phyloP scores from a whole-genome alignment of 805 yeast genomes.

The Candida sphagnicola region DNA sequence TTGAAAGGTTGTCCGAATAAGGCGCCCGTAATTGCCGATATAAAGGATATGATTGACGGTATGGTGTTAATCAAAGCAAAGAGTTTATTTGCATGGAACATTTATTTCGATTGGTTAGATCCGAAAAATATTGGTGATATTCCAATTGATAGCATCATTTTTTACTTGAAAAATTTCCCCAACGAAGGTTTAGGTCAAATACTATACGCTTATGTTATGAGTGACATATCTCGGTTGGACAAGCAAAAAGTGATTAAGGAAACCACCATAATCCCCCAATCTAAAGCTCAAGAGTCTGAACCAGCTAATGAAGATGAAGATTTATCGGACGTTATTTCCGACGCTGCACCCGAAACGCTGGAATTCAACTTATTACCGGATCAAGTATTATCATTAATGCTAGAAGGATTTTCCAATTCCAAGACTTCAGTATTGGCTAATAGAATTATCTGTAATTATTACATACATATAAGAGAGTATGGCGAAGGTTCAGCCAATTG shows the following conservation, averaged over 20 bases:
- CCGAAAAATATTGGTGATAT: constrained; percentile 44
- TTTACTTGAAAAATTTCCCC: constrained; percentile 54
- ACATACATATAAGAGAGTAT: constrained; percentile 59
- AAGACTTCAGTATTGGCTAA: constrained; percentile 52
- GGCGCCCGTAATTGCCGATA: constrained; percentile 27
- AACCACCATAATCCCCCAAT: constrained; percentile 8
- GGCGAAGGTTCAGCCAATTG: constrained; percentile 58
- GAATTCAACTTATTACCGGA: constrained; percentile 33
- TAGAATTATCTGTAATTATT: constrained; percentile 60
- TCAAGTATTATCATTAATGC: constrained; percentile 46
- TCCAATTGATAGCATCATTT: constrained; percentile 41
- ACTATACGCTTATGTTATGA: constrained; percentile 57
- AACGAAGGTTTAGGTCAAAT: constrained; percentile 58
- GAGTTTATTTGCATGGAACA: constrained; percentile 65
- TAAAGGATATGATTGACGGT: constrained; percentile 60
- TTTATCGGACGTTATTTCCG: neutral
- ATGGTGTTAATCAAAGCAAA: constrained; percentile 66
- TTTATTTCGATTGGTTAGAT: constrained; percentile 74
- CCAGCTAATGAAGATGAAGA: constrained; percentile 10
- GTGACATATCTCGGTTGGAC: constrained; percentile 66
- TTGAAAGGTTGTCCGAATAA: constrained; percentile 55
- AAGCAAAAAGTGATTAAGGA: constrained; percentile 18
- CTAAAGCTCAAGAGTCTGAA: neutral
- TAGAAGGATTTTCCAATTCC: constrained; percentile 45
- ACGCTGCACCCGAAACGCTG: constrained; percentile 4